Base-by-base conservation (phyloP, 2,329 filamentous ascomycete species). In the Berkeleyomyces rouxiae region DNA sequence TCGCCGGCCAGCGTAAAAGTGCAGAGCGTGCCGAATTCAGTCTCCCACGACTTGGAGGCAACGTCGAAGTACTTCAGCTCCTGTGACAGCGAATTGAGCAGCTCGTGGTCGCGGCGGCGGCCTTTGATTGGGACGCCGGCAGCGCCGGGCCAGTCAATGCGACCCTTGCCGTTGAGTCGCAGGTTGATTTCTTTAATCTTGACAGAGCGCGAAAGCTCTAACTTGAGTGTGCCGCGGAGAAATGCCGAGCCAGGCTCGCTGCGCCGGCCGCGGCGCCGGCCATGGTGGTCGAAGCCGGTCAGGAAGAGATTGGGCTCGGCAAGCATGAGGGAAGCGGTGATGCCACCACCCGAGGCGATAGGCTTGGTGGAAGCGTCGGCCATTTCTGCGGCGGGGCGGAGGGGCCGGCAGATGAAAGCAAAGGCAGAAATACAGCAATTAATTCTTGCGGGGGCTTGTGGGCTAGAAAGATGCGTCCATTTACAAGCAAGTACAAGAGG, bases 111-210 rank as follows among this genome's bases (percentile, higher is more conserved):
- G 68, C 83, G 86, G 61, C 89, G 84, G 47, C 95, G 88, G 0
- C 86, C 80, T 72, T 95, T 96, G 63, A 86, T 80, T 0, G 91
- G 90, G 2, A 93, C 92, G 39, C 97, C 93, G 47, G 47, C 47
- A 59, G 90, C 90, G 76, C 97, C 93, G 13, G 93, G 92, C 93
- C 93, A 99, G 70, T 96, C 90, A 1, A 93, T 97, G 66, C 87
- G 82, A 2, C 90, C 89, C 70, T 84, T 86, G 39, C 92, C 93
- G 47, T 85, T 82, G 68, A 99, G 88, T 69, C 88, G 92, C 61
- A 99, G 78, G 4, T 87, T 90, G 33, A 99, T 82, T 3, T 89
- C 86, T 76, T 96, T 96, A 67, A 99, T 85, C 74, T 99, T 99
- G 57, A 90, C 84, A 67, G 88, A 87, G 71, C 97, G 97, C 55